These are phyloP conservation scores for Shiraia bambusicola DNA, from an alignment of 2,329 filamentous ascomycete genomes.

Conservation along the genomic window DNA sequence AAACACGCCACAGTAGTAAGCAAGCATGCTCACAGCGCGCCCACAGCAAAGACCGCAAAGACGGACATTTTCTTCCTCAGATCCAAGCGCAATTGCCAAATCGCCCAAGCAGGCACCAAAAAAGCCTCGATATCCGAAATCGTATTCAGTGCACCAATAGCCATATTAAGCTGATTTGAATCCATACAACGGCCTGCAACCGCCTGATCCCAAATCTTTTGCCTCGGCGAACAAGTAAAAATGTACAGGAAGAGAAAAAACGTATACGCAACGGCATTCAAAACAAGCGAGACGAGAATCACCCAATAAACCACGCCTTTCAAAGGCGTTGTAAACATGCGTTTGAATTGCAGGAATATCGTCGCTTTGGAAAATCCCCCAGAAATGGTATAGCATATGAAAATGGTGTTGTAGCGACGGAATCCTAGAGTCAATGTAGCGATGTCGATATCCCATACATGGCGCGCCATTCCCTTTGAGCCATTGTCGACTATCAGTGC, in stretches of 20 bases:
- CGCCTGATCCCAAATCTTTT: conserved; percentile 8
- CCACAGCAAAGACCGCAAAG: conserved; percentile 16
- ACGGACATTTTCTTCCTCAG: conserved; percentile 12
- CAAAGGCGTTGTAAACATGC: conserved; percentile 8
- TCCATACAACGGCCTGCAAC: conserved; percentile 9
- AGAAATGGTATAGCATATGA: conserved; percentile 1
- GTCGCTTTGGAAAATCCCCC: conserved; percentile 6
- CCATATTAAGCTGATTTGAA: conserved; percentile 7
- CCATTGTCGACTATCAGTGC: conserved; percentile 2
- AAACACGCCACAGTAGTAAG: too few relatives aligned
- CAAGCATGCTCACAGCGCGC: conserved; percentile 1
- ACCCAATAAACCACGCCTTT: conserved; percentile 11
- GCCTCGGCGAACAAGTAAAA: conserved; percentile 14
- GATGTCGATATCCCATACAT: conserved; percentile 6
- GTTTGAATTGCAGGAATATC: conserved; percentile 13
- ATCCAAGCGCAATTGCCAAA: conserved; percentile 12
- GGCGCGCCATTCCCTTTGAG: conserved; percentile 1
- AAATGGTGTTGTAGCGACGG: background rate
- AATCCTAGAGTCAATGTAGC: background rate
- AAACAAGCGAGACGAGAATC: conserved; percentile 5
- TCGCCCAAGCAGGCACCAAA: conserved; percentile 11
- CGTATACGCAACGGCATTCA: conserved; percentile 11
- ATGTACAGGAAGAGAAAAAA: conserved; percentile 12
- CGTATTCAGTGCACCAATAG: conserved; percentile 10
- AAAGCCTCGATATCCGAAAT: conserved; percentile 18